Evolutionary conservation across 2,329 filamentous ascomycete species (phyloP), one percentile per base, ranked within the genome.

Genomic region (Penicillium brasilianum): DNA sequence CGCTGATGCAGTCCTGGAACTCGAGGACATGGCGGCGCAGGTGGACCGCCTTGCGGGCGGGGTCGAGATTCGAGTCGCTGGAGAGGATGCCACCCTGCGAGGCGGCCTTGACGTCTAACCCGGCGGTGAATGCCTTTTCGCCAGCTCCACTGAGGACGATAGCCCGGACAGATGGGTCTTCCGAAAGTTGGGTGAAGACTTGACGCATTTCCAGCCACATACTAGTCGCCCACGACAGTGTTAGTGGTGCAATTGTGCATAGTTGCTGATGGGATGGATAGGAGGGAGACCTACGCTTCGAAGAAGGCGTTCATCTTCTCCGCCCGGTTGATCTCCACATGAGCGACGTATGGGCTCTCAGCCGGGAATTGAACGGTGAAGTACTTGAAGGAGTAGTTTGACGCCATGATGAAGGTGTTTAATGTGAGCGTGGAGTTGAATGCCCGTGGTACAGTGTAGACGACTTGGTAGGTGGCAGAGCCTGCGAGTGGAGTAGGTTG

Each of bases 251-350:
- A 25, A 7, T 22, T 6, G 14, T 25, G 13, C 11, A 6, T 28
- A 28, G 25, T 3, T 28, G 25, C 6, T 28, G 25, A 6, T n/a
- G 44, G 20, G 13, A n/a, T 10, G 32, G 20, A n/a, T n/a, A n/a
- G n/a, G n/a, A 8, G 9, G 13, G 8, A 16, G 22, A 30, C 80
- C 68, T 76, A 87, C 85, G 78, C 81, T 75, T 92, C 88, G 67
- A 87, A 85, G 77, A 97, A 97, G 66, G 93, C 88, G 77, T 98
- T 98, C 76, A 97, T 82, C 81, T 96, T 97, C 67, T 87, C 78
- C 1, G 93, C 87, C 1, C 93, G 87, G 81, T 96, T 93, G 79
- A 96, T 96, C 79, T 97, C 90, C 61, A 98, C 90, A 75, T 96
- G 92, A n/a, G 89, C 91, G 52, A 97, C 89, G 80, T 88, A 88